Evolutionary conservation across 768 basidiomycete species (phyloP), one percentile per base, ranked within the genome.

Genomic region (Rhodotorula toruloides): DNA sequence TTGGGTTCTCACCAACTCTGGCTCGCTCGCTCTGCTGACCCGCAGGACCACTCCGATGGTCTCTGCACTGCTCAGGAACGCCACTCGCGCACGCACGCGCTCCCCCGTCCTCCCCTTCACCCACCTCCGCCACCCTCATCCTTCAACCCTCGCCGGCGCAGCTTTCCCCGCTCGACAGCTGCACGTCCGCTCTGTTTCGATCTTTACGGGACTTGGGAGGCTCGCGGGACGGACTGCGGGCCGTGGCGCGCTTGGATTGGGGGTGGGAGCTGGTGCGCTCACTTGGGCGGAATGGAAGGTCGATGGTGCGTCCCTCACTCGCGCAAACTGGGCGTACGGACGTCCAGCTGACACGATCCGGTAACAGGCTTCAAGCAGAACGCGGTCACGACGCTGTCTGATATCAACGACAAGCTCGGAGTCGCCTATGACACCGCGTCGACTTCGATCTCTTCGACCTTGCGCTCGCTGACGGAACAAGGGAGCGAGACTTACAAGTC

Each of bases 261-360:
- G 70, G 2, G 84, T 93, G 32, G 93, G 93, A 8, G 92, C 88
- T 0, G 93, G 93, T 16, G 87, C 90, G 0, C 80, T 94, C 62
- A 90, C 90, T 9, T 98, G 96, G 78, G 93, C 91, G 29, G 92
- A 94, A 77, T 94, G 94, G 81, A 92, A 92, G 79, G 87, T 94
- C 74, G 93, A 98, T 81, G 90, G 93, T 91, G 67, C 71, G 83
- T 17, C 8, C n/a, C 48, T 9, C 25, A 4, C 9, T 6, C 27
- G 4, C 21, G 25, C 12, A 46, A 21, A 12, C 13, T 42, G 13
- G 13, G 58, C 10, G 11, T 17, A 47, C 34, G 25, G 39, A 43
- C 29, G 14, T 29, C 22, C 13, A 31, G 31, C 2, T 4, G 14
- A 84, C 87, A 63, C 88, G 87, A 8, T 19, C 21, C 42, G 3